phyloP scores from a whole-genome alignment of 1,284 basidiomycete species.

The Cryptococcus floricola region DNA sequence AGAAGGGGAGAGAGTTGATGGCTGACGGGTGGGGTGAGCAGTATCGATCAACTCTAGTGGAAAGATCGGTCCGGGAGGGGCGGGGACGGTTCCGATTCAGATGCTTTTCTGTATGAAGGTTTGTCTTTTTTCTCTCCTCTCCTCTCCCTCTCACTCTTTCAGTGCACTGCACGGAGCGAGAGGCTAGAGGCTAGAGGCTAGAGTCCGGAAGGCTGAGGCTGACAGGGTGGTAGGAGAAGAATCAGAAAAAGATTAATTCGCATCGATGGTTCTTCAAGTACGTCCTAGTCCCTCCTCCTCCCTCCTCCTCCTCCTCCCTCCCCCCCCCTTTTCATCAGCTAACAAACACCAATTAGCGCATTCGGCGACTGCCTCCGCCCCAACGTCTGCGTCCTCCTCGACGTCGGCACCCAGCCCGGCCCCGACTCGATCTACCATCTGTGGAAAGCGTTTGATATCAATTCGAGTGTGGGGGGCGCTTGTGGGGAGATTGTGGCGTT shows the following conservation, averaged over 20 bases:
- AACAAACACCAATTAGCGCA: not conserved
- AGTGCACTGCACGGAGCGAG: too few relatives aligned
- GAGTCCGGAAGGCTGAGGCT: too few relatives aligned
- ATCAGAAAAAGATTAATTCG: conserved; percentile 67
- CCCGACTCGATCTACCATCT: conserved; percentile 87
- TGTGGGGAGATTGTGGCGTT: conserved; percentile 95
- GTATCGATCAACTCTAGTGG: conserved; percentile 75
- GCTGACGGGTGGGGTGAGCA: too few relatives aligned
- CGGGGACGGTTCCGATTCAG: conserved; percentile 80
- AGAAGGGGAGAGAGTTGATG: conserved; percentile 2
- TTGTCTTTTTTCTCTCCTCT: conserved; percentile 49
- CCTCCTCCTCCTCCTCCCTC: not conserved
- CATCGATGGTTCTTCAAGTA: conserved; percentile 88
- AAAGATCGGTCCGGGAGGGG: conserved; percentile 66
- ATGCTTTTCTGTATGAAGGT: conserved; percentile 93
- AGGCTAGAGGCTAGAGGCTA: too few relatives aligned
- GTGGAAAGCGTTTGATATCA: conserved; percentile 96
- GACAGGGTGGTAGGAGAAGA: conserved; percentile 32
- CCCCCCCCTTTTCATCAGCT: not conserved
- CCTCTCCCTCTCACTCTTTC: too few relatives aligned
- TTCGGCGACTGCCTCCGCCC: conserved; percentile 52
- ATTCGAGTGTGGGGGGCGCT: conserved; percentile 91
- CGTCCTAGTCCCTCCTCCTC: conserved; percentile 2
- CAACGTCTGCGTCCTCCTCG: conserved; percentile 89
- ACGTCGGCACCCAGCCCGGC: conserved; percentile 91